Percentiles rank a stretch among this genome's conserved stretches.
Conservation (phyloP, 73 alveolate species). For the Paramecium octaurelia region DNA sequence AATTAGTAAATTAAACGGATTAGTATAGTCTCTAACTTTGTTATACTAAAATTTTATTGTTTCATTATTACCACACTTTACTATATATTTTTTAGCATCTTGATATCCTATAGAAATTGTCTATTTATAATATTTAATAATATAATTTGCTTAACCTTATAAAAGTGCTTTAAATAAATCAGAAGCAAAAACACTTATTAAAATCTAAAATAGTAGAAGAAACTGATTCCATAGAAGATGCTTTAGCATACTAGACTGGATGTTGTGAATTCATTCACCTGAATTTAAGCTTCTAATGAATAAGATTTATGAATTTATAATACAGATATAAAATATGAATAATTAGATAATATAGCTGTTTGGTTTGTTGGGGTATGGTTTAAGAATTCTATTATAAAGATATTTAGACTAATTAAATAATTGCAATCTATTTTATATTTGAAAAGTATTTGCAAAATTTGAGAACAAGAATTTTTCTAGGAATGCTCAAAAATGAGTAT, state of each 20-base stretch:
- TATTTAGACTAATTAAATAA: slow-evolving; percentile 78
- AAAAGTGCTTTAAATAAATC: neutral
- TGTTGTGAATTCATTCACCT: too few relatives aligned
- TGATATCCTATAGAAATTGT: neutral
- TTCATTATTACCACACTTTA: neutral
- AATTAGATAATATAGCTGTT: slow-evolving; percentile 1
- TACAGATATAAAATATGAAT: neutral
- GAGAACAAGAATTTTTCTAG: too few relatives aligned
- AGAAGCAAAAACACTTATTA: neutral
- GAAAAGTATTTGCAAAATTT: neutral
- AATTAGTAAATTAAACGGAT: neutral
- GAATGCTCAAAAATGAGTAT: too few relatives aligned
- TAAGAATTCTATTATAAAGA: slow-evolving; percentile 74
- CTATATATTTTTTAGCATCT: neutral
- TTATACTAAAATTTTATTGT: neutral
- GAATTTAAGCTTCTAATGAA: too few relatives aligned
- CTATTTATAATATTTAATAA: neutral
- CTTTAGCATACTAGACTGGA: neutral
- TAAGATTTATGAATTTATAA: slow-evolving; percentile 64
- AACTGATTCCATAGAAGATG: neutral
- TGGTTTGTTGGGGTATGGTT: slow-evolving; percentile 88
- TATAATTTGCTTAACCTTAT: neutral
- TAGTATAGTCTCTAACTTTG: slow-evolving; percentile 9
- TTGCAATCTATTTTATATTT: slow-evolving; percentile 72
- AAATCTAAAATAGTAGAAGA: neutral